Conservation (phyloP, 352 stramenopile genomes). For the Phytophthora citrophthora region DNA sequence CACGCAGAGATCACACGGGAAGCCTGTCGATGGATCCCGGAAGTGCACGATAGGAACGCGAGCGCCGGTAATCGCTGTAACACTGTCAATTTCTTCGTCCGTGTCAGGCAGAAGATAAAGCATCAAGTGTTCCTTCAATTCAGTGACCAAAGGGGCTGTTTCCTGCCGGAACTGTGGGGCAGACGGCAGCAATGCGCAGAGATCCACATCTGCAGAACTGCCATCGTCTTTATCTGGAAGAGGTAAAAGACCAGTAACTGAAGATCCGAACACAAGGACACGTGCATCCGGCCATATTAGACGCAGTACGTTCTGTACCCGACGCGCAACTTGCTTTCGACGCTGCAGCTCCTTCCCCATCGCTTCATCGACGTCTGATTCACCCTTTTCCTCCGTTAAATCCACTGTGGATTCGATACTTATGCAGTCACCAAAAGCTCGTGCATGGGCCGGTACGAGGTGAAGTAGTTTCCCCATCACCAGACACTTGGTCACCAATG, state of each 20-base stretch:
- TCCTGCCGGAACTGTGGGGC: conserved; percentile 51
- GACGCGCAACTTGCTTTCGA: conserved; percentile 40
- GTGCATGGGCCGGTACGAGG: conserved; percentile 39
- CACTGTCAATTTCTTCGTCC: conserved; percentile 9
- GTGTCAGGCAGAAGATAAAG: conserved; percentile 51
- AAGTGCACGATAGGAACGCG: conserved; percentile 80
- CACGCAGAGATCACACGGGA: conserved; percentile 78
- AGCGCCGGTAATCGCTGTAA: conserved; percentile 43
- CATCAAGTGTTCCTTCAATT: conserved; percentile 74
- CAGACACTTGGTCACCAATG: conserved; percentile 51
- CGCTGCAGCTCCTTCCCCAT: conserved; percentile 27
- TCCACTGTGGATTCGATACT: neutral
- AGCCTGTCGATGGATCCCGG: conserved; percentile 36
- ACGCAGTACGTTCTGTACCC: conserved; percentile 50
- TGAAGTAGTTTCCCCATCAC: conserved; percentile 42
- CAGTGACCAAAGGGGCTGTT: conserved; percentile 52
- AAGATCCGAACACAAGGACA: conserved; percentile 77
- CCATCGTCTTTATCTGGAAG: neutral
- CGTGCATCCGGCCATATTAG: conserved; percentile 73
- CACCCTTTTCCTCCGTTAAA: neutral
- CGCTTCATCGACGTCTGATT: neutral
- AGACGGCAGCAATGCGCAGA: conserved; percentile 76
- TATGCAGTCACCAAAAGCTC: conserved; percentile 21
- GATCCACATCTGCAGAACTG: conserved; percentile 57
- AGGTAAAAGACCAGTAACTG: conserved; percentile 51